phyloP scores from a whole-genome alignment of 441 rosid genomes.

The Erodium chrysanthum region DNA sequence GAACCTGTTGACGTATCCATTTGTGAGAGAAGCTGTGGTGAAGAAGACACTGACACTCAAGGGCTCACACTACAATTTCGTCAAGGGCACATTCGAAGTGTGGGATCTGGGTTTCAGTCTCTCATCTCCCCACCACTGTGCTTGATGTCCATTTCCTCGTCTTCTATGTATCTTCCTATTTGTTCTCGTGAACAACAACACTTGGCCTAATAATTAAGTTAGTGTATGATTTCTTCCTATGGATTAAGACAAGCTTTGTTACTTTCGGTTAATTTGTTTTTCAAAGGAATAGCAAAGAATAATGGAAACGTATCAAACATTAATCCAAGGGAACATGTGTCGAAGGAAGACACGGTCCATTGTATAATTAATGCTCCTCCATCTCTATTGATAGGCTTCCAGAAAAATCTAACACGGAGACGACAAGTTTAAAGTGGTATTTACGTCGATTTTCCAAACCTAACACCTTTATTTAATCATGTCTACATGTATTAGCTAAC shows the following conservation, averaged over 20 bases:
- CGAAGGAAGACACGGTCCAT: too few relatives aligned
- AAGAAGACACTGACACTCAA: slow-evolving; percentile 52
- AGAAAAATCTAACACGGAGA: not conserved
- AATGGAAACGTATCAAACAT: too few relatives aligned
- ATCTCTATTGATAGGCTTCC: too few relatives aligned
- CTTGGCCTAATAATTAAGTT: not conserved
- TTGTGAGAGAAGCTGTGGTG: slow-evolving; percentile 61
- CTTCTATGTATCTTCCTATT: not conserved
- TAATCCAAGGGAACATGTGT: too few relatives aligned
- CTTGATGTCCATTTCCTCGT: slow-evolving; percentile 22
- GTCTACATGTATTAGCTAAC: not conserved
- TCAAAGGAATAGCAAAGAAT: too few relatives aligned
- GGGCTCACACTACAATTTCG: slow-evolving; percentile 71
- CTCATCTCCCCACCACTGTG: slow-evolving; percentile 35
- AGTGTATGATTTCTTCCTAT: not conserved
- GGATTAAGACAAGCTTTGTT: not conserved
- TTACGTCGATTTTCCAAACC: not conserved
- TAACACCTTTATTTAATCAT: not conserved
- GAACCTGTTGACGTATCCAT: slow-evolving; percentile 68
- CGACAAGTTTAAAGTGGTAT: not conserved
- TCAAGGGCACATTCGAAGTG: slow-evolving; percentile 58
- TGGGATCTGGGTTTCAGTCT: slow-evolving; percentile 56
- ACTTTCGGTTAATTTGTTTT: not conserved
- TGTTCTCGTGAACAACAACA: not conserved
- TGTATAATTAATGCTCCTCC: too few relatives aligned